Conservation (phyloP, 306 rosid species). For the Cucurbita argyrosperma region DNA sequence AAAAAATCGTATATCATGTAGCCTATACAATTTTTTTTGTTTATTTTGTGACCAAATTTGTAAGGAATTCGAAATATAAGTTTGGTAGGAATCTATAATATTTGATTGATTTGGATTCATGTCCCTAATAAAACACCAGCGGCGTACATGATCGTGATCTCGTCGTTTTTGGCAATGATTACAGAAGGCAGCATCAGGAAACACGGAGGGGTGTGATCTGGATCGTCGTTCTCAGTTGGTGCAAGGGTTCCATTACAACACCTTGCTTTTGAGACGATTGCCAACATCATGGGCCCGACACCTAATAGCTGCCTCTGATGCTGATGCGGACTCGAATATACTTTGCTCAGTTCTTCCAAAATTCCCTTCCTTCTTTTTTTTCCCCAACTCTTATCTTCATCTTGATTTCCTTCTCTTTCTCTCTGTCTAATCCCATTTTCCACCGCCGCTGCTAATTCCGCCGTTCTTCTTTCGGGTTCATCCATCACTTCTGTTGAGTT, state of each 20-base stretch:
- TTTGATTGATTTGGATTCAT: not conserved
- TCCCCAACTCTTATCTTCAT: not conserved
- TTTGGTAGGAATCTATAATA: not conserved
- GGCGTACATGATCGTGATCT: not conserved
- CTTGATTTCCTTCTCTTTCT: not conserved
- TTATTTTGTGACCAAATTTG: not conserved
- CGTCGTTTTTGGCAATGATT: not conserved
- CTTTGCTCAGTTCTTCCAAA: slow-evolving; percentile 34
- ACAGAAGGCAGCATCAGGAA: not conserved
- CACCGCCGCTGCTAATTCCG: slow-evolving; percentile 4
- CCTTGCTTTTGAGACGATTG: slow-evolving; percentile 11
- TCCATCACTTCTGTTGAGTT: not conserved
- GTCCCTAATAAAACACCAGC: not conserved
- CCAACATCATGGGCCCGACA: slow-evolving; percentile 27
- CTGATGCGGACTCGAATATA: slow-evolving; percentile 24
- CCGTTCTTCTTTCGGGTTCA: not conserved
- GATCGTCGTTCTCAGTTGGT: not conserved
- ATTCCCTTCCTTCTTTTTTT: slow-evolving; percentile 9
- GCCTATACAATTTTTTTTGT: too few relatives aligned
- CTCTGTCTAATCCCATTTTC: not conserved
- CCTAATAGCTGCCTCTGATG: not conserved
- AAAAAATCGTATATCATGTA: too few relatives aligned
- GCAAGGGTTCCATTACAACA: slow-evolving; percentile 24
- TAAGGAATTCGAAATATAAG: not conserved
- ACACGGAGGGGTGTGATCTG: not conserved